A percentile compares a stretch with the other conserved stretches of the same genome.
These are phyloP conservation scores for Cercis canadensis DNA, from an alignment of 306 rosid species.

Conservation along the genomic window DNA sequence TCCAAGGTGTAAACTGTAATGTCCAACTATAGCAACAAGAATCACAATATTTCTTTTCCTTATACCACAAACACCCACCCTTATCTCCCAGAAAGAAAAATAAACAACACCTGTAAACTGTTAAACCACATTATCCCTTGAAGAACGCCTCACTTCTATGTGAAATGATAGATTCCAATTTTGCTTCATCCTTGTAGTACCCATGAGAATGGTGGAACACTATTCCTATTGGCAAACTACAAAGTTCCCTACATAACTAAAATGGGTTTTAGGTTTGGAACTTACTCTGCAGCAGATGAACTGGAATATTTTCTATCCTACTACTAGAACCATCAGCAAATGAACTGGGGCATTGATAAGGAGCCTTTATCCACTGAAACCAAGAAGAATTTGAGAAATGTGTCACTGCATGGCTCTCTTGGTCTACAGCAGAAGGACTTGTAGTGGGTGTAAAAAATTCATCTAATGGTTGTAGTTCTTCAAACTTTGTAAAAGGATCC, in stretches of 20 bases:
- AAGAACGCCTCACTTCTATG: slow-evolving; percentile 13
- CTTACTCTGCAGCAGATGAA: slow-evolving; percentile 40
- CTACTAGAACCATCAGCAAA: slow-evolving; percentile 65
- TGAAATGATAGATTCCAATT: slow-evolving; percentile 24
- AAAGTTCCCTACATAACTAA: slow-evolving; percentile 40
- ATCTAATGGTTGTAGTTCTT: slow-evolving; percentile 81
- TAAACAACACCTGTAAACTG: slow-evolving; percentile 9
- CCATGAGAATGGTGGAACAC: slow-evolving; percentile 30
- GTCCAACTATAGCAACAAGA: slow-evolving; percentile 37
- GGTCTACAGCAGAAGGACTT: slow-evolving; percentile 68
- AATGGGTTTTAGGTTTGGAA: slow-evolving; percentile 36
- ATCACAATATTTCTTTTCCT: slow-evolving; percentile 43
- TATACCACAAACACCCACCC: slow-evolving; percentile 14
- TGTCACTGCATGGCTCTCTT: slow-evolving; percentile 65
- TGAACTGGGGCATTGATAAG: slow-evolving; percentile 70
- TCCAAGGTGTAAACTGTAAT: slow-evolving; percentile 33
- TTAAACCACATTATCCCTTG: slow-evolving; percentile 22
- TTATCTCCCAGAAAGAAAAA: neutral
- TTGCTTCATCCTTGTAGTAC: neutral
- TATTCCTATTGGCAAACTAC: slow-evolving; percentile 45
- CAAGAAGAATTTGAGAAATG: slow-evolving; percentile 69
- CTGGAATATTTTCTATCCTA: slow-evolving; percentile 82
- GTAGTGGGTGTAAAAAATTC: slow-evolving; percentile 89
- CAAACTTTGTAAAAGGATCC: slow-evolving; percentile 89
- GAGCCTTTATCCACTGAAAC: slow-evolving; percentile 98